Percentiles rank a stretch among this genome's conserved stretches.
These are phyloP conservation scores for Cryphonectria parasitica DNA, from an alignment of 2,329 filamentous ascomycete species.

Conservation along the genomic window DNA sequence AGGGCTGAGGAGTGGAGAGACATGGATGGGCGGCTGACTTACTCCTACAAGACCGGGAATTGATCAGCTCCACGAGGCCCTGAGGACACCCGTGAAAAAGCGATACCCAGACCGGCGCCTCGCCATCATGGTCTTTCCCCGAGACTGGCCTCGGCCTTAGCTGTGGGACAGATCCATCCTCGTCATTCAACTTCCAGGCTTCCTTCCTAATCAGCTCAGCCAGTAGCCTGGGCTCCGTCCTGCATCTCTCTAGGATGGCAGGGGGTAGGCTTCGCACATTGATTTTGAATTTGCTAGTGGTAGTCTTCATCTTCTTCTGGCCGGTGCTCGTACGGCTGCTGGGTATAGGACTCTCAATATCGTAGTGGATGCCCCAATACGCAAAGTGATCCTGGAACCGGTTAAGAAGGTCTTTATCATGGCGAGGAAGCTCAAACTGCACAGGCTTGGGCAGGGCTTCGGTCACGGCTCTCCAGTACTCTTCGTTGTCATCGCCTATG, in stretches of 20 bases:
- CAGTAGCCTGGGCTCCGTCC: slow-evolving; percentile 70
- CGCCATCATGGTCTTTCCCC: neutral
- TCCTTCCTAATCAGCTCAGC: slow-evolving; percentile 76
- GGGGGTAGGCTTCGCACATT: slow-evolving; percentile 60
- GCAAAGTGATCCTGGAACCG: slow-evolving; percentile 61
- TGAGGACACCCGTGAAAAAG: slow-evolving; percentile 71
- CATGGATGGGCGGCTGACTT: slow-evolving; percentile 30
- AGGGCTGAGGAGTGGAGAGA: neutral
- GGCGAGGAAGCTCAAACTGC: slow-evolving; percentile 64
- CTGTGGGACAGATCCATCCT: slow-evolving; percentile 21
- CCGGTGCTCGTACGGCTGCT: neutral
- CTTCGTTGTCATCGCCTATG: slow-evolving; percentile 10
- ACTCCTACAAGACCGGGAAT: slow-evolving; percentile 77
- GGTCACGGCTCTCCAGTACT: slow-evolving; percentile 34
- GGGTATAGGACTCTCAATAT: slow-evolving; percentile 32
- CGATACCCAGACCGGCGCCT: slow-evolving; percentile 56
- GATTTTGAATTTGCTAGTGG: slow-evolving; percentile 31
- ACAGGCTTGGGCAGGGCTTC: slow-evolving; percentile 57
- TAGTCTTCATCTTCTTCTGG: slow-evolving; percentile 1
- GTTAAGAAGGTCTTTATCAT: slow-evolving; percentile 64
- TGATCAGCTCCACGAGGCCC: slow-evolving; percentile 75
- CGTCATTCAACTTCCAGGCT: slow-evolving; percentile 67
- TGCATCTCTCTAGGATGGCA: slow-evolving; percentile 76
- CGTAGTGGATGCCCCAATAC: slow-evolving; percentile 75
- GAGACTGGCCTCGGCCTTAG: slow-evolving; percentile 6